Evolutionary conservation across 2,329 filamentous ascomycete genomes (phyloP).

Genomic region (Trichoderma lentiforme): DNA sequence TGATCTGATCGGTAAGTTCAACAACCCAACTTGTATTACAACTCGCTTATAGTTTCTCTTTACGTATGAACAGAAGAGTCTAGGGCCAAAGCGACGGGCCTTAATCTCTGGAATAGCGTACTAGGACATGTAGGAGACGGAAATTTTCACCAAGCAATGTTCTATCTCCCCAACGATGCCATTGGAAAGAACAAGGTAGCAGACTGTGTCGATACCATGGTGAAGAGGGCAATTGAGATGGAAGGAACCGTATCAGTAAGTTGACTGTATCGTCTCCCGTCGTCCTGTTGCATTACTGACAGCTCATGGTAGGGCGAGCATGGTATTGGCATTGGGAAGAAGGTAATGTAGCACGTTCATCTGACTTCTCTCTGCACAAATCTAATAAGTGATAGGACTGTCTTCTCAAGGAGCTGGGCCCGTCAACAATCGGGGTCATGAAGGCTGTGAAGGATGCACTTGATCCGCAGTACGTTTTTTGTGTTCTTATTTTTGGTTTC

Average conservation of each 20-base stretch:
- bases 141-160: conserved; percentile 62
- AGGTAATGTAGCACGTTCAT: conserved; percentile 50
- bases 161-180: conserved; percentile 48
- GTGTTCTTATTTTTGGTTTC: background rate
- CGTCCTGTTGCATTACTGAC: background rate
- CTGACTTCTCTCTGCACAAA: background rate
- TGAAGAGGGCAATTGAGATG: conserved; percentile 65
- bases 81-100: conserved; percentile 60
- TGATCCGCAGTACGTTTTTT: conserved; percentile 47
- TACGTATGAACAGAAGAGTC: conserved; percentile 49
- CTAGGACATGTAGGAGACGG: conserved; percentile 72
- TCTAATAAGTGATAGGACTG: conserved; percentile 34
- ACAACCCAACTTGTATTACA: background rate
- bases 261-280: conserved; percentile 32
- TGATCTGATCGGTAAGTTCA: conserved; percentile 56
- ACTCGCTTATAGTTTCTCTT: background rate
- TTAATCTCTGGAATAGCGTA: conserved; percentile 63
- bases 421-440: conserved; percentile 64
- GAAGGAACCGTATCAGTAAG: conserved; percentile 65
- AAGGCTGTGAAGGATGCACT: conserved; percentile 60
- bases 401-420: conserved; percentile 60
- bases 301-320: conserved; percentile 53
- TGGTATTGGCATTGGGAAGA: conserved; percentile 67
- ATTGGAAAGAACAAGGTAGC: conserved; percentile 53
- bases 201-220: conserved; percentile 64